Base-by-base conservation (phyloP, 257 asterid genomes). In the Cynanchum wilfordii region DNA sequence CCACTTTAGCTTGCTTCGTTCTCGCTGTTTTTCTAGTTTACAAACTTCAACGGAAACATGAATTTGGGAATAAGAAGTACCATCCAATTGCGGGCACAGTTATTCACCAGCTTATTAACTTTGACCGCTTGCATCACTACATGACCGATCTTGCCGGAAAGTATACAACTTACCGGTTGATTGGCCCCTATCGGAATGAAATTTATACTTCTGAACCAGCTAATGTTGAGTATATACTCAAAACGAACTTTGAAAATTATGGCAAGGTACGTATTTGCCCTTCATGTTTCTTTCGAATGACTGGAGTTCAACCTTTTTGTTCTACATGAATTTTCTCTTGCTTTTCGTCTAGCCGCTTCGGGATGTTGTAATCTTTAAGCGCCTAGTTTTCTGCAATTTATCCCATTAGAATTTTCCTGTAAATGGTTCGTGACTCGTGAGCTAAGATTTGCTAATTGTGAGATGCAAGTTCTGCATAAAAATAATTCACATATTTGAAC, bases 51-150 rank as follows among this genome's bases (percentile, higher is more conserved):
- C 49, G 66, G 24, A 76, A 73, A 52, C 54, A 73, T 44, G 79
- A 78, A 13, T 77, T 68, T 69, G 76, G 56, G 60, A 82, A 67
- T 56, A 82, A 74, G 79, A 83, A 69, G 42, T 85, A 82, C 76
- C 96, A 82, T 81, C 96, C 96, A 24, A 70, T 88, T n/a, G 91
- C 79, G 9, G 92, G 94, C 52, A 89, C 94, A 10, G 57, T 78
- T 1, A 49, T 87, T 16, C 74, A 89, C 71, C 91, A 87, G 78
- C 85, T 89, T 49, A 6, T 79, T 20, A 87, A 89, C 68, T 89
- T 87, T 82, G 71, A 74, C 38, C 81, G 90, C 67, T 73, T 89
- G 79, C 91, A 89, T 75, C 80, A 89, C 67, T 89, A 83, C 80
- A 87, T 89, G 93, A 86, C 91, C 51, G 89, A 86, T 66, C 86